phyloP scores from a whole-genome alignment of 2,329 filamentous ascomycete species.

The Aurifilum marmelostoma region DNA sequence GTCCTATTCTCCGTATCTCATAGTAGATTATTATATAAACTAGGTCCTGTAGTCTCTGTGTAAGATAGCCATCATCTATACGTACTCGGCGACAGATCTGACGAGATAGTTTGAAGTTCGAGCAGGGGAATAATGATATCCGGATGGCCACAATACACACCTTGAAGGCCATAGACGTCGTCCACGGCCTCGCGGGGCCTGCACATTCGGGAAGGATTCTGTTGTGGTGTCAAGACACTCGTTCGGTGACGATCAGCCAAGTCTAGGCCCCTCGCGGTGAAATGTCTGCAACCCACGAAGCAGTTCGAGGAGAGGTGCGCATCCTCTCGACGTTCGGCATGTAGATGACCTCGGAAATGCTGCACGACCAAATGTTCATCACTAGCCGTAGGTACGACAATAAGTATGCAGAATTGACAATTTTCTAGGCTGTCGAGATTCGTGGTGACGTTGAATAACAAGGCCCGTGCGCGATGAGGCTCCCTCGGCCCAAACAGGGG shows the following conservation, averaged over 20 bases:
- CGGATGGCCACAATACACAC: background rate
- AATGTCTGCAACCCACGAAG: background rate
- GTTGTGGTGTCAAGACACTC: background rate
- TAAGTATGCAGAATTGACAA: background rate
- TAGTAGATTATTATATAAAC: too few species aligned
- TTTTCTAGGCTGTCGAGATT: background rate
- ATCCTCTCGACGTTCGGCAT: background rate
- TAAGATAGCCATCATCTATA: too few species aligned
- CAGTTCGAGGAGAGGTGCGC: background rate
- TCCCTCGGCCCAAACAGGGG: slow-evolving; percentile 7
- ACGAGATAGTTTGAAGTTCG: too few species aligned
- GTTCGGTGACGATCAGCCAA: background rate
- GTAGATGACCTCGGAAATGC: background rate
- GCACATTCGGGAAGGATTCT: background rate
- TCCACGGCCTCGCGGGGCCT: background rate
- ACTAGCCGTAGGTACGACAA: background rate
- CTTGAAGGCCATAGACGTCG: background rate
- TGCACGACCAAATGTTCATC: background rate
- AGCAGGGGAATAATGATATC: too few species aligned
- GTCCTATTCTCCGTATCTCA: background rate
- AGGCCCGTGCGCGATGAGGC: slow-evolving; percentile 20
- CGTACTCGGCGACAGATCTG: too few species aligned
- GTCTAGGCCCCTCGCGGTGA: background rate
- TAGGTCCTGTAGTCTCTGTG: too few species aligned
- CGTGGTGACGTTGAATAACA: slow-evolving; percentile 4